Evolutionary conservation across 805 yeast genomes (phyloP).

Genomic region (Grigorovia yakushimaensis): DNA sequence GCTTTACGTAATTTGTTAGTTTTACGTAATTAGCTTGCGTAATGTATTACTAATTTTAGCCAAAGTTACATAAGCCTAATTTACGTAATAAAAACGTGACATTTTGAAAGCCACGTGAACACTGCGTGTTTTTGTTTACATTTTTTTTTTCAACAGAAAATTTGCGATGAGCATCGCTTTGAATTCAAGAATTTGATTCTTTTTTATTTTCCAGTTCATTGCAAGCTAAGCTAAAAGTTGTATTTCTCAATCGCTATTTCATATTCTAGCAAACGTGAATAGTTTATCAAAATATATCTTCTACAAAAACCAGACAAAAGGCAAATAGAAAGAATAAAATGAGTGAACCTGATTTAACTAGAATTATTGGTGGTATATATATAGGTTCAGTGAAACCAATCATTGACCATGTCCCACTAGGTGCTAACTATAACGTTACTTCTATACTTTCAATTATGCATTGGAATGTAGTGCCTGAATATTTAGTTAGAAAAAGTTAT

Average conservation of each 20-base stretch:
- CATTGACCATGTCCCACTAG: conserved; percentile 41
- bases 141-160: not conserved
- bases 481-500: conserved; percentile 36
- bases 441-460: conserved; percentile 64
- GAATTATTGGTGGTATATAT: conserved; percentile 74
- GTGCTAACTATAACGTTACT: conserved; percentile 45
- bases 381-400: conserved; percentile 67
- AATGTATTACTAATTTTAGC: no score
- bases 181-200: not conserved
- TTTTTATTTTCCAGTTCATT: not conserved
- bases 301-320: no score
- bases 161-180: not conserved
- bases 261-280: no score
- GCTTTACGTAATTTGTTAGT: no score
- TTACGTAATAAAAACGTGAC: no score
- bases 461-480: conserved; percentile 48
- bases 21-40: not conserved
- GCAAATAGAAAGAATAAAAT: no score
- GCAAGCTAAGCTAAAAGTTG: no score
- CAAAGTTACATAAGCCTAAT: no score
- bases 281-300: no score
- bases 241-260: no score
- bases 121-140: not conserved
- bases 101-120: no score
- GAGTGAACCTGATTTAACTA: conserved; percentile 22